Evolutionary conservation across 78 protist genomes (phyloP).

Genomic region (Monosiga brevicollis): DNA sequence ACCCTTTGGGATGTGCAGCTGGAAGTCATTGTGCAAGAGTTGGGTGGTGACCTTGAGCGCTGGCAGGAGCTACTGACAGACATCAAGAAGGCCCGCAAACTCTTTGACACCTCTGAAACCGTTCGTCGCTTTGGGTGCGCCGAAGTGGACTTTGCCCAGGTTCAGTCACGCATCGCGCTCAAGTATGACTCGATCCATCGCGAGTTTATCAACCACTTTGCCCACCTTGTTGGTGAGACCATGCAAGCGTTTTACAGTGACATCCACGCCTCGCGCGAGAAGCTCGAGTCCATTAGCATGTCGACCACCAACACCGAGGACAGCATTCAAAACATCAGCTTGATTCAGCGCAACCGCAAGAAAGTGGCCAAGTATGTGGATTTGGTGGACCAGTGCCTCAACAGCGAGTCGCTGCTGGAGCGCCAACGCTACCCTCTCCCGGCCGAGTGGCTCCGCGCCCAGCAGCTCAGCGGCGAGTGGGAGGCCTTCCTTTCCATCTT

Average conservation of each 20-base stretch:
- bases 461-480: conserved; percentile 72
- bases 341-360: conserved; percentile 44
- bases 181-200: conserved; percentile 81
- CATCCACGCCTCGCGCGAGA: conserved; percentile 30
- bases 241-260: conserved; percentile 27
- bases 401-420: conserved; percentile 55
- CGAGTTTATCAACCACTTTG: conserved; percentile 58
- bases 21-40: conserved; percentile 23
- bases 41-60: conserved; percentile 62
- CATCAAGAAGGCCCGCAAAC: conserved; percentile 43
- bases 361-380: conserved; percentile 27
- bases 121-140: conserved; percentile 58
- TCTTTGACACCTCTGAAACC: conserved; percentile 64
- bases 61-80: conserved; percentile 57
- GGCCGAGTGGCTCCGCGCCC: conserved; percentile 68
- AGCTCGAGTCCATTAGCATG: conserved; percentile 56
- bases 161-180: conserved; percentile 67
- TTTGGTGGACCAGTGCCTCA: conserved; percentile 10
- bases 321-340: conserved; percentile 62
- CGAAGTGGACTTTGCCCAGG: conserved; percentile 65
- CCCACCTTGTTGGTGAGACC: conserved; percentile 28
- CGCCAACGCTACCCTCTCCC: conserved; percentile 74
- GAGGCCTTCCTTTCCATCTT: conserved; percentile 47
- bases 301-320: conserved; percentile 67
- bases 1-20: conserved; percentile 87